A percentile compares a stretch with the other conserved stretches of the same genome.
Conservation (phyloP, 331 rosid species). For the Spiraea crenata region DNA sequence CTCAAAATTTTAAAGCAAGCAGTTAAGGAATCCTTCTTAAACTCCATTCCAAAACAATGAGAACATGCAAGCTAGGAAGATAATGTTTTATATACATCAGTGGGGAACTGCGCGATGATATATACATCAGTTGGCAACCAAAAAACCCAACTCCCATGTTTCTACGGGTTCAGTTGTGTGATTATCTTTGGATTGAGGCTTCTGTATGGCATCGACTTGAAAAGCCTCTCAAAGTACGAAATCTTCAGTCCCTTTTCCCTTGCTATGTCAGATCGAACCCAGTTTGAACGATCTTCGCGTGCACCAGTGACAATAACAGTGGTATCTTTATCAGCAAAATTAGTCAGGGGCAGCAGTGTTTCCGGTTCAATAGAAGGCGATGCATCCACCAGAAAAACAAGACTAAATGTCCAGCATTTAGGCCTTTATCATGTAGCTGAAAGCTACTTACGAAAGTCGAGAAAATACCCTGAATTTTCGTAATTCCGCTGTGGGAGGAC, state of each 20-base stretch:
- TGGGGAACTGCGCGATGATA: too few species aligned
- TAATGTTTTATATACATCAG: too few species aligned
- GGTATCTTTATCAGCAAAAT: slow-evolving; percentile 25
- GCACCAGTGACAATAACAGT: slow-evolving; percentile 33
- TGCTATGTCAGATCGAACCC: slow-evolving; percentile 36
- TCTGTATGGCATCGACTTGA: background rate
- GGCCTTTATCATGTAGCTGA: slow-evolving; percentile 31
- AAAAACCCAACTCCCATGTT: background rate
- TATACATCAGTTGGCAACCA: background rate
- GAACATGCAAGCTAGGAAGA: too few species aligned
- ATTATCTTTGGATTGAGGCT: slow-evolving; percentile 13
- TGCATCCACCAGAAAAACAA: slow-evolving; percentile 42
- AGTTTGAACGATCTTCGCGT: background rate
- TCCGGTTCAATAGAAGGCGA: slow-evolving; percentile 32
- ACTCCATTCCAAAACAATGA: background rate
- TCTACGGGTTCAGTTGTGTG: background rate
- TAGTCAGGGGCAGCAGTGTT: slow-evolving; percentile 25
- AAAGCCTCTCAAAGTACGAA: slow-evolving; percentile 41
- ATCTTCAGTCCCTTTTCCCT: slow-evolving; percentile 30
- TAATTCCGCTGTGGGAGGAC: slow-evolving; percentile 27
- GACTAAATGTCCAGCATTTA: slow-evolving; percentile 39
- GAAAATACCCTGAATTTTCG: slow-evolving; percentile 28
- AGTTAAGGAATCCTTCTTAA: background rate
- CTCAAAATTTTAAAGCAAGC: too few species aligned
- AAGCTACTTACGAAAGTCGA: slow-evolving; percentile 38